These are phyloP conservation scores for Paramecium biaurelia DNA, from an alignment of 73 alveolate genomes.

Conservation along the genomic window DNA sequence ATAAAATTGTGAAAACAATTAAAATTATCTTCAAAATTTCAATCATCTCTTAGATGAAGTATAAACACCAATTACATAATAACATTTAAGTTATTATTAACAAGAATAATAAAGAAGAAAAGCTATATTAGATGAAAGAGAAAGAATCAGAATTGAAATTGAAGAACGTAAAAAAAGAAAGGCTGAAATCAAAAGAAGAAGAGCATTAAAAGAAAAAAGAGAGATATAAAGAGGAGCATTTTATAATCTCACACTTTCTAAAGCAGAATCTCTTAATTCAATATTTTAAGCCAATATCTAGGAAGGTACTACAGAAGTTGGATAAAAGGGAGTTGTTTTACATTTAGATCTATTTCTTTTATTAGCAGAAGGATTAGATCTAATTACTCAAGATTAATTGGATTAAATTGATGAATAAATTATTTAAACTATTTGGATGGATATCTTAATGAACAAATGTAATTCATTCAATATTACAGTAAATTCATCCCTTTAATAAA, in stretches of 20 bases:
- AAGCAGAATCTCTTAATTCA: conserved; percentile 28
- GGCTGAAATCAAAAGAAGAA: conserved; percentile 71
- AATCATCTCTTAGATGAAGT: conserved; percentile 68
- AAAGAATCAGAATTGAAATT: conserved; percentile 68
- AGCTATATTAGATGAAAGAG: conserved; percentile 65
- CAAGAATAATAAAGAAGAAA: conserved; percentile 74
- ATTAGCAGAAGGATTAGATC: conserved; percentile 1
- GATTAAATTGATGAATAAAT: conserved; percentile 34
- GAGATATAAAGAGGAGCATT: conserved; percentile 56
- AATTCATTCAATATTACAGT: not conserved
- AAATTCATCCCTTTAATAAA: not conserved
- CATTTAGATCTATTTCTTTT: conserved; percentile 13
- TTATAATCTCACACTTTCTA: conserved; percentile 14
- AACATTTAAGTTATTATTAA: conserved; percentile 65
- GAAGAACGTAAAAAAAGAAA: conserved; percentile 74
- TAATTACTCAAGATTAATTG: not conserved
- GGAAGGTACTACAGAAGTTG: conserved; percentile 11
- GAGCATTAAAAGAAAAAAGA: conserved; percentile 73
- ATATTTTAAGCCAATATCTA: not conserved
- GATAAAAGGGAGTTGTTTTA: conserved; percentile 8
- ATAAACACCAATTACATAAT: conserved; percentile 46
- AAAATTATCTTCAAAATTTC: conserved; percentile 58
- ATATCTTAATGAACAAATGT: not conserved
- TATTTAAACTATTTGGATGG: conserved; percentile 42
- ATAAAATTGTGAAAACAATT: conserved; percentile 63